Base-by-base conservation (phyloP, 768 basidiomycete species). In the Cantharellus anzutake region DNA sequence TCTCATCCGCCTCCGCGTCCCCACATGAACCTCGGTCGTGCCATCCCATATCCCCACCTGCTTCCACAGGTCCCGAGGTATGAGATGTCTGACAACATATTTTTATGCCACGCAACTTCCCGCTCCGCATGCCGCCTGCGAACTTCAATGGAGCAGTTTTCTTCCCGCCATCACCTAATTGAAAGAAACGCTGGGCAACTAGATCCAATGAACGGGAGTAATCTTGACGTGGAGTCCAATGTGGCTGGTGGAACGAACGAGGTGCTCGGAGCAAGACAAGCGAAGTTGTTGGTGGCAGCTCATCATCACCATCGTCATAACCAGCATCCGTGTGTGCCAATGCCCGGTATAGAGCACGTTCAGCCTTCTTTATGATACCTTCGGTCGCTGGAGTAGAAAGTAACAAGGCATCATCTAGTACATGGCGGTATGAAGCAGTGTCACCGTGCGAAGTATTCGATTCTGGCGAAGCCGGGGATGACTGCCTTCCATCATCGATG, bases 251-350 rank as follows among this genome's bases (percentile, higher is more conserved):
- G 44, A 11, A 48, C 44, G 44, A 29, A 48, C 44, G 11, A n/a
- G 63, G 63, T 34, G 63, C 63, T 16, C 62, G 59, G 2, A 63
- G 56, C 16, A 64, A 44, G 34, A 64, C 20, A 48, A 57, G 55
- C 35, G 55, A 57, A 16, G 51, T 51, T 7, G 62, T 60, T 2
- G 58, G 57, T n/a, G 62, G 61, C 58, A 58, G 29, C 35, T 57
- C 52, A 7, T 11, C 35, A 11, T 48, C 44, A 48, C 29, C 44
- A 11, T 48, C 44, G 44, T 48, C 44, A 48, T 11, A 11, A 11
- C 14, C 1, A 37, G 35, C 7, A 7, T 14, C 7, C 11, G 52
- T 11, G 7, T 11, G 35, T 55, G 52, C 35, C 14, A 55, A 37
- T 11, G 52, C 35, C 14, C 52, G 52, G 52, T 55, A 37, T 7